Evolutionary conservation across 2,329 filamentous ascomycete species (phyloP), one percentile per base, ranked within the genome.

Genomic region (Aaosphaeria arxii): DNA sequence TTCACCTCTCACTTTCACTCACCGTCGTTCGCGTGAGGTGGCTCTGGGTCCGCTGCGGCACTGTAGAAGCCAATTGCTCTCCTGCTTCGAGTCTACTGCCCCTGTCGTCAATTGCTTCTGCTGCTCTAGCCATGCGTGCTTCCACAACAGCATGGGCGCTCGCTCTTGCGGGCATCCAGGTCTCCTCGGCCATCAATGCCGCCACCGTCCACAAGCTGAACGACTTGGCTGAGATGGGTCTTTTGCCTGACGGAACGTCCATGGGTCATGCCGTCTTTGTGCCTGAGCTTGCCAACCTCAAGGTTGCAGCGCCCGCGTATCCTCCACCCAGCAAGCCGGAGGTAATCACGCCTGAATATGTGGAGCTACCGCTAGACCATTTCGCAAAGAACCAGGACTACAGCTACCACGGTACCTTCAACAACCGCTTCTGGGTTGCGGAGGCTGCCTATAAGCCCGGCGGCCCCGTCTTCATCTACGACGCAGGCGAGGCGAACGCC

Each of bases 391-490:
- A 56, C 36, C 58, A 58, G 24, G 52, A 58, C 41, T 59, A 60
- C 42, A 42, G 40, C 24, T 52, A 58, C 30, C 46, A 62, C 1
- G 62, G 62, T 3, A 66, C 63, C 0, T 72, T 68, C 46, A 55
- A 56, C 43, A 72, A 72, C 49, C 53, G 70, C 6, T 72, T 63
- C 53, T 72, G 69, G 69, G 69, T 71, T 4, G 50, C 53, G 2
- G 55, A 63, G 31, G 47, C 53, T 6, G 59, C 53, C 3, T 72
- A 72, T 49, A 66, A 67, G 49, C 52, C 60, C 3, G 69, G 70
- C 9, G 65, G 59, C 5, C 70, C 70, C 1, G 62, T 72, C 3
- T 71, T 72, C 46, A 46, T 73, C 29, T 72, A 70, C 44, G 70
- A 72, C 50, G 58, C 60, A 0, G 69, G 68, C 2, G 69, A 72